Base-by-base conservation (phyloP, 176 grass and related monocot genomes). In the Zea luxurians region DNA sequence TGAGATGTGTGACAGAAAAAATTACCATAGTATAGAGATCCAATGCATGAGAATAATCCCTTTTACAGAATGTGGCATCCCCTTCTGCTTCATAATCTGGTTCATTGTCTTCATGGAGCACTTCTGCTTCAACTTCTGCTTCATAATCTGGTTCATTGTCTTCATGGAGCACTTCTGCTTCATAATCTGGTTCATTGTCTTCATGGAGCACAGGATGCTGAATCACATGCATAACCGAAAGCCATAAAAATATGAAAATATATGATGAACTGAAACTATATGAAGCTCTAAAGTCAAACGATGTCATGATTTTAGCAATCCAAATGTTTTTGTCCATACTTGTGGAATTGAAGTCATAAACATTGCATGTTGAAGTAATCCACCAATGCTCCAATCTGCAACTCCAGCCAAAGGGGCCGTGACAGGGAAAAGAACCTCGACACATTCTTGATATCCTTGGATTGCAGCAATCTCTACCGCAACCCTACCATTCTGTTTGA, bases 381-480 rank as follows among this genome's bases (percentile, higher is more conserved):
- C 81, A 75, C 68, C 63, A 48, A 79, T 58, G 64, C 64, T 68
- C 77, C 77, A 69, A 50, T 69, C 64, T 59, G 50, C 50, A 68
- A 46, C 42, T 80, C 13, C 11, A 80, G 40, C 50, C 66, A 83
- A 46, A 69, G 27, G 52, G 7, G 35, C 10, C 4, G 81, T 83
- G 52, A 40, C 8, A 60, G 73, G 81, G n/a, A 83, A 61, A 48
- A 83, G 73, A 17, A 83, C 37, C 54, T 68, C 52, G 40, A 76
- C 64, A 5, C 81, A 83, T 41, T 83, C 64, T 53, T 59, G 8
- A 42, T 52, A 68, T 76, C 81, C 81, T 17, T 76, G 63, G 64
- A 61, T 76, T 61, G 81, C 81, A 68, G 73, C 64, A 69, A 61
- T 49, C 76, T 83, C 81, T 15, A 83, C 3, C 7, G 64, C 52